phyloP scores from a whole-genome alignment of 129 eudicot species.

The Flaveria linearis region DNA sequence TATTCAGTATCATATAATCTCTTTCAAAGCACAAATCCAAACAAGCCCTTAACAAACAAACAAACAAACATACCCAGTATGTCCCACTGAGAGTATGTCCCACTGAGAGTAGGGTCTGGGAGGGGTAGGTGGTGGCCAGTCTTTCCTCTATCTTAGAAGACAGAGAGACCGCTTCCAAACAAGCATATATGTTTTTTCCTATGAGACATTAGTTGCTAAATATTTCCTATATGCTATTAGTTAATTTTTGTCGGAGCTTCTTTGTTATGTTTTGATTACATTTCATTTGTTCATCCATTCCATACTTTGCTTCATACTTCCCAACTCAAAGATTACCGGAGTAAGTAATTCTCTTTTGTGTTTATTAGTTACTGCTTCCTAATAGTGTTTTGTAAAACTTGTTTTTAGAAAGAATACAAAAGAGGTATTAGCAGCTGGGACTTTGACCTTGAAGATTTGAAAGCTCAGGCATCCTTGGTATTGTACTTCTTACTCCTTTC shows the following conservation, averaged over 20 bases:
- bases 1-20: not conserved
- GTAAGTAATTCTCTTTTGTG: not conserved
- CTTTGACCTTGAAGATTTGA: constrained; percentile 90
- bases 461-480: constrained; percentile 98
- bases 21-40: constrained; percentile 13
- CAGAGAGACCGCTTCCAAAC: too few relatives aligned
- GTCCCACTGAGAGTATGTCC: too few relatives aligned
- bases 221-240: not conserved
- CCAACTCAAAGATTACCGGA: constrained; percentile 7
- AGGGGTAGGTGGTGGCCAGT: too few relatives aligned
- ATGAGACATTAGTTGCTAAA: constrained; percentile 1
- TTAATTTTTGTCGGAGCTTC: not conserved
- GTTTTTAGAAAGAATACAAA: constrained; percentile 84
- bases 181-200: constrained; percentile 8
- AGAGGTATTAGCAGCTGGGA: constrained; percentile 96
- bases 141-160: too few relatives aligned
- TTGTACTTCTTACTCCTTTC: constrained; percentile 10
- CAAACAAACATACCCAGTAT: too few relatives aligned
- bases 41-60: not conserved
- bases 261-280: constrained; percentile 10
- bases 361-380: constrained; percentile 18
- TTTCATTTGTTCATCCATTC: not conserved
- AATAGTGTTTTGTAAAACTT: constrained; percentile 21
- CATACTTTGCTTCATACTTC: not conserved
- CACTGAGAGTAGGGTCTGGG: too few relatives aligned